These are phyloP conservation scores for Xylaria castorea DNA, from an alignment of 495 filamentous ascomycete species.

Conservation along the genomic window DNA sequence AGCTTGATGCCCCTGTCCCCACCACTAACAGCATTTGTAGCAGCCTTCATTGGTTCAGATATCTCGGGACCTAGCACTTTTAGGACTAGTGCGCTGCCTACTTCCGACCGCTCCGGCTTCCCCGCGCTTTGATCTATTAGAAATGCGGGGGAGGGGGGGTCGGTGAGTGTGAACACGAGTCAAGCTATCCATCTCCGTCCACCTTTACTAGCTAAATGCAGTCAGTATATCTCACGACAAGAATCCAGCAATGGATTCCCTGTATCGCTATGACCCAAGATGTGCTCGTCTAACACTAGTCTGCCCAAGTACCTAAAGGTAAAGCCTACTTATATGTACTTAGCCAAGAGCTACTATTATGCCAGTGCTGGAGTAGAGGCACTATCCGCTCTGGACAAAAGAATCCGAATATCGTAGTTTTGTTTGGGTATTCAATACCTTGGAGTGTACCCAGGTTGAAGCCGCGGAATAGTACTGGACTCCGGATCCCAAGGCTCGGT, in stretches of 20 bases:
- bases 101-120: not conserved
- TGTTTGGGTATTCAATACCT: not conserved
- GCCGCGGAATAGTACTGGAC: not conserved
- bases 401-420: not conserved
- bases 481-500: not conserved
- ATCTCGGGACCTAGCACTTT: not conserved
- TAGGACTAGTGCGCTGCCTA: not conserved
- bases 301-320: too few relatives aligned
- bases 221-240: too few relatives aligned
- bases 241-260: too few relatives aligned
- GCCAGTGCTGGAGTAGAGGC: too few relatives aligned
- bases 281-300: too few relatives aligned
- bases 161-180: too few relatives aligned
- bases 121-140: not conserved
- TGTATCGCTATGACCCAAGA: too few relatives aligned
- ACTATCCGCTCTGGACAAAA: not conserved
- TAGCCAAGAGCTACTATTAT: too few relatives aligned
- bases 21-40: not conserved
- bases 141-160: not conserved
- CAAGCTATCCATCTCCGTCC: too few relatives aligned
- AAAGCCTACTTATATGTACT: too few relatives aligned
- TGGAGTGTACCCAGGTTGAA: not conserved
- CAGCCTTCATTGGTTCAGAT: not conserved
- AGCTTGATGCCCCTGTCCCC: not conserved
- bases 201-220: too few relatives aligned